Evolutionary conservation across 805 yeast genomes (phyloP), one percentile per base, ranked within the genome.

Genomic region (Metschnikowia gruessii): DNA sequence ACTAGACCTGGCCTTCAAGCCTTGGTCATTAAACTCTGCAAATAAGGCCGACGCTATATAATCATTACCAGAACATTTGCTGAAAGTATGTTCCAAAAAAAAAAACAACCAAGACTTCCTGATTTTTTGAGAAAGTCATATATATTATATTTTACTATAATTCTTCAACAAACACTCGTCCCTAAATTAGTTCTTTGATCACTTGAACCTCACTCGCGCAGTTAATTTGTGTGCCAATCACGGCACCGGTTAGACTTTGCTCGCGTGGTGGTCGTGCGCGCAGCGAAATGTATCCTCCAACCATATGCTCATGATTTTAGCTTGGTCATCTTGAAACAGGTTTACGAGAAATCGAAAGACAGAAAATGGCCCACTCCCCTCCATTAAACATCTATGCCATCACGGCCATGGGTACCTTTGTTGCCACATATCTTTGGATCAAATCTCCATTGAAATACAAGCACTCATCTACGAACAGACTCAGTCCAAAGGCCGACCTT

Each of bases 401-500:
- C 38, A 68, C 66, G 45, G 66, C 72, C 50, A 72, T 72, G 75
- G 59, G 72, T 16, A 69, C 75, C 6, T 76, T 72, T 32, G 54
- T 65, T 28, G 53, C 66, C 22, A 61, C 68, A 46, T 72, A 71
- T 49, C 63, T 55, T 19, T 53, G 55, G 43, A 58, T 72, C 60
- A 72, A 72, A 56, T 69, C 76, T 10, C 77, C 77, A 16, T 58
- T 66, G 54, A 72, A 72, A 51, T 69, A 72, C 60, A 61, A 63
- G 52, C 70, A 66, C 66, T 66, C 67, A 29, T 55, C 64, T 37
- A 75, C 70, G 51, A 70, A 67, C 60, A 68, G 75, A 61, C 54
- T 70, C 45, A 68, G 73, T 52, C 77, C 77, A 30, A 72, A 72
- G 60, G 76, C 76, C 39, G 77, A 72, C 49, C 66, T 70, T 51